Evolutionary conservation across 257 asterid species (phyloP).

Genomic region (Fraxinus anomala): DNA sequence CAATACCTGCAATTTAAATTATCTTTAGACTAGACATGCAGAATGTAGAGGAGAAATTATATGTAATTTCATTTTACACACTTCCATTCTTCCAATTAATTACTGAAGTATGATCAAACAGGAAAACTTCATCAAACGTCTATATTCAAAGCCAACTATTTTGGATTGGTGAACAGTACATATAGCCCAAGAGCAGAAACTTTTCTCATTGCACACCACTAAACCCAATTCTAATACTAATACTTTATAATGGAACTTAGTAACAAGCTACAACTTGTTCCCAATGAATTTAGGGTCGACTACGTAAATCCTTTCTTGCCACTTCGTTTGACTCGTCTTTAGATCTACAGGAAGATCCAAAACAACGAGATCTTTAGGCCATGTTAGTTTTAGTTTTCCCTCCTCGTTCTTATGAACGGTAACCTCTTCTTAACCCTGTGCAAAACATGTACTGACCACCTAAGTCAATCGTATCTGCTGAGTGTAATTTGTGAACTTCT

Average conservation of each 20-base stretch:
- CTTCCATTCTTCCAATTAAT: neutral
- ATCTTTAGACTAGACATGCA: neutral
- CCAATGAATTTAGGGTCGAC: neutral
- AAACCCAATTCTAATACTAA: neutral
- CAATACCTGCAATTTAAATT: conserved; percentile 47
- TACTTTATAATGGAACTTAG: neutral
- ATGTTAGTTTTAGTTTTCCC: neutral
- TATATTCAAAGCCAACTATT: neutral
- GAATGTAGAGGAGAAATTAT: neutral
- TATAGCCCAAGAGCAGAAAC: no score
- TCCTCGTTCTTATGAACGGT: neutral
- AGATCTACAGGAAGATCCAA: conserved; percentile 10
- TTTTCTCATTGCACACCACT: neutral
- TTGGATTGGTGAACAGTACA: neutral
- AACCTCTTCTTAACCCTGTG: neutral
- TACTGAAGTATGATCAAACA: neutral
- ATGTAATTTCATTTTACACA: no score
- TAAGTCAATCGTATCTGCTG: neutral
- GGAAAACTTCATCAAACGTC: neutral
- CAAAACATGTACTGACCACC: neutral
- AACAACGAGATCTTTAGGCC: neutral
- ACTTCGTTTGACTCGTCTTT: neutral
- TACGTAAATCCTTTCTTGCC: neutral
- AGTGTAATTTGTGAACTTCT: neutral
- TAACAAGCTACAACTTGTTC: neutral